Percentiles rank a stretch among this genome's conserved stretches.
Conservation (phyloP, 768 basidiomycete species). For the Arthromyces matolae region DNA sequence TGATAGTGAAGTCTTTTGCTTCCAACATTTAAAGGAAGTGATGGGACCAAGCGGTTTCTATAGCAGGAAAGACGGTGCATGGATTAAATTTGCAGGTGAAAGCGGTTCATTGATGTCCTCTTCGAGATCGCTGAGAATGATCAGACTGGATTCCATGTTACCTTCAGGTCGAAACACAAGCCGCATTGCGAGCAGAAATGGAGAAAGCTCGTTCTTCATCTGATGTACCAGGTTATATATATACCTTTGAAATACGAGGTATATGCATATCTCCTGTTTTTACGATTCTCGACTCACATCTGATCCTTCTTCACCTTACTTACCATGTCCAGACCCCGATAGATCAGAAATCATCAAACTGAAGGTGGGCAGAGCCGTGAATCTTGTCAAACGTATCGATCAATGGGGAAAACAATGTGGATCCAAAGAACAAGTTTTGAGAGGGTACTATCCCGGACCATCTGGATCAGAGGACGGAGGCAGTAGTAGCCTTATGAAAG, state of each 20-base stretch:
- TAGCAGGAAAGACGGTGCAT: constrained; percentile 43
- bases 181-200: constrained; percentile 45
- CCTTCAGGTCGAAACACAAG: constrained; percentile 56
- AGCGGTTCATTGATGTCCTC: not conserved
- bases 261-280: too few relatives aligned
- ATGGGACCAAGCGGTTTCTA: constrained; percentile 55
- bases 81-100: constrained; percentile 58
- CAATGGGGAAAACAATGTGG: constrained; percentile 82
- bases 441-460: constrained; percentile 70
- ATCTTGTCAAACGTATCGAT: constrained; percentile 67
- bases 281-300: too few relatives aligned
- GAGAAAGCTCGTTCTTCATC: constrained; percentile 46
- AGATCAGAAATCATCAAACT: constrained; percentile 48
- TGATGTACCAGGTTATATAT: constrained; percentile 76
- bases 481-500: constrained; percentile 55
- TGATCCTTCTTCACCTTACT: too few relatives aligned
- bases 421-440: constrained; percentile 68
- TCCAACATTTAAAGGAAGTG: constrained; percentile 59
- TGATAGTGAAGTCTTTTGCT: constrained; percentile 49
- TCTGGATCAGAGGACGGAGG: constrained; percentile 35
- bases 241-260: constrained; percentile 79
- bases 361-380: constrained; percentile 78
- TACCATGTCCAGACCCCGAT: constrained; percentile 17
- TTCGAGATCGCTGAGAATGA: not conserved
- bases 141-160: constrained; percentile 71